Percentiles rank a stretch among this genome's conserved stretches.
Evolutionary conservation across 1,284 basidiomycete species (phyloP).

Genomic region (Papiliotrema flavescens): DNA sequence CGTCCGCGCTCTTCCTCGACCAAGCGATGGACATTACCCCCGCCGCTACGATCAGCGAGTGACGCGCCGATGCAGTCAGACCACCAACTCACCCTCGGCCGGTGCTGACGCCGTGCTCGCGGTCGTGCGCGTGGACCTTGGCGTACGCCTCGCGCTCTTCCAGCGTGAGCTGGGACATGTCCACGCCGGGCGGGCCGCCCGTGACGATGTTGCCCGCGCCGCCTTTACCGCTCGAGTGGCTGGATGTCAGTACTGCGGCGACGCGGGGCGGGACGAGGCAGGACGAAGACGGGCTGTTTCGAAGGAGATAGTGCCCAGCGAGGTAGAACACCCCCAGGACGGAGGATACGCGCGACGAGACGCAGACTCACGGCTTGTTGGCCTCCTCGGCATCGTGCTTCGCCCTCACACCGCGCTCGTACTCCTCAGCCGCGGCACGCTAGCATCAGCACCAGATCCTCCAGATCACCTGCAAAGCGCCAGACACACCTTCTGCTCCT

Average conservation of each 20-base stretch:
- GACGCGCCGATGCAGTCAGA: neutral
- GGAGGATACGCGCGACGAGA: neutral
- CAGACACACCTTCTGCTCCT: slow-evolving; percentile 26
- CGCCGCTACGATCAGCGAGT: slow-evolving; percentile 25
- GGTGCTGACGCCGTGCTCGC: slow-evolving; percentile 16
- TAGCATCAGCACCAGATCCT: neutral
- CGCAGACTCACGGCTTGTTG: slow-evolving; percentile 27
- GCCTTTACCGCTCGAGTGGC: slow-evolving; percentile 39
- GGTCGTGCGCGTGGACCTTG: slow-evolving; percentile 34
- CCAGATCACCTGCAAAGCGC: neutral
- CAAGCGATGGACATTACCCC: slow-evolving; percentile 29
- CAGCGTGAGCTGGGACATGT: slow-evolving; percentile 28
- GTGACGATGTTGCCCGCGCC: slow-evolving; percentile 41
- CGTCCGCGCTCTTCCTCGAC: slow-evolving; percentile 29
- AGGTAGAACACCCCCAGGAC: too few relatives aligned
- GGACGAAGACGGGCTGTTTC: too few relatives aligned
- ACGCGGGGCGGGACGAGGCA: neutral
- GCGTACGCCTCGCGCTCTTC: slow-evolving; percentile 42
- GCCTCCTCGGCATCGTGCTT: slow-evolving; percentile 36
- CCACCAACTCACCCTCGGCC: slow-evolving; percentile 38
- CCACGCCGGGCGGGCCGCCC: slow-evolving; percentile 17
- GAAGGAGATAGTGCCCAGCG: too few relatives aligned
- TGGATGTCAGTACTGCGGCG: slow-evolving; percentile 3
- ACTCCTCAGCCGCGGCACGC: slow-evolving; percentile 22
- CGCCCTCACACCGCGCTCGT: slow-evolving; percentile 35